Evolutionary conservation across 495 filamentous ascomycete species (phyloP).

Genomic region (Penicillium riverlandense): DNA sequence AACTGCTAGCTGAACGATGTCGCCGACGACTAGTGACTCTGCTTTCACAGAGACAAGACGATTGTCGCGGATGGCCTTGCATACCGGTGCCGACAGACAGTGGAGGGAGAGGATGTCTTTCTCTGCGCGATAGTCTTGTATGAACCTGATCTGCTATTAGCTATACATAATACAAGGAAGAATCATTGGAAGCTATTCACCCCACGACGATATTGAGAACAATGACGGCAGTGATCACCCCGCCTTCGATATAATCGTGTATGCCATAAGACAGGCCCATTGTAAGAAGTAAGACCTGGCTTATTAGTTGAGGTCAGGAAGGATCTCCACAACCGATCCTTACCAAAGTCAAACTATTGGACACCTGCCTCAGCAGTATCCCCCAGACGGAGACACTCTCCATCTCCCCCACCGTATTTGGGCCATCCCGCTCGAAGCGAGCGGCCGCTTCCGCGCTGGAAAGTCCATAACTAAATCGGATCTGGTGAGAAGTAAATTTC

Average conservation of each 20-base stretch:
- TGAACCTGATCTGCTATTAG: slow-evolving; percentile 24
- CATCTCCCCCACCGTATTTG: slow-evolving; percentile 52
- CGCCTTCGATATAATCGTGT: slow-evolving; percentile 59
- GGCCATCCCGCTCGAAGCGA: slow-evolving; percentile 49
- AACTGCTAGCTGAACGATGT: slow-evolving; percentile 65
- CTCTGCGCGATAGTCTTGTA: slow-evolving; percentile 60
- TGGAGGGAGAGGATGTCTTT: slow-evolving; percentile 66
- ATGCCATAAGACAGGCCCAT: slow-evolving; percentile 63
- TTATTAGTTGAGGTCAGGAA: too few species aligned
- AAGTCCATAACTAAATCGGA: slow-evolving; percentile 44
- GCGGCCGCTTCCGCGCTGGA: slow-evolving; percentile 43
- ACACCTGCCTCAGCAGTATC: slow-evolving; percentile 54
- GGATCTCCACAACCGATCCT: neutral
- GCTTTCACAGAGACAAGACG: slow-evolving; percentile 42
- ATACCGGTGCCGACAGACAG: slow-evolving; percentile 51
- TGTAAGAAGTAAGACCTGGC: slow-evolving; percentile 51
- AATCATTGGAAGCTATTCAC: too few species aligned
- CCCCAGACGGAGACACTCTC: slow-evolving; percentile 46
- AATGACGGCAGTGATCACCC: slow-evolving; percentile 57
- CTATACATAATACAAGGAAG: too few species aligned
- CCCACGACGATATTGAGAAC: slow-evolving; percentile 58
- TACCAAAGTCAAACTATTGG: slow-evolving; percentile 60
- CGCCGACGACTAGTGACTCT: slow-evolving; percentile 47
- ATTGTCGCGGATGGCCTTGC: slow-evolving; percentile 42
- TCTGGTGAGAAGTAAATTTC: neutral